Base-by-base conservation (phyloP, 495 filamentous ascomycete species). In the Penicillium dipodomyicola region DNA sequence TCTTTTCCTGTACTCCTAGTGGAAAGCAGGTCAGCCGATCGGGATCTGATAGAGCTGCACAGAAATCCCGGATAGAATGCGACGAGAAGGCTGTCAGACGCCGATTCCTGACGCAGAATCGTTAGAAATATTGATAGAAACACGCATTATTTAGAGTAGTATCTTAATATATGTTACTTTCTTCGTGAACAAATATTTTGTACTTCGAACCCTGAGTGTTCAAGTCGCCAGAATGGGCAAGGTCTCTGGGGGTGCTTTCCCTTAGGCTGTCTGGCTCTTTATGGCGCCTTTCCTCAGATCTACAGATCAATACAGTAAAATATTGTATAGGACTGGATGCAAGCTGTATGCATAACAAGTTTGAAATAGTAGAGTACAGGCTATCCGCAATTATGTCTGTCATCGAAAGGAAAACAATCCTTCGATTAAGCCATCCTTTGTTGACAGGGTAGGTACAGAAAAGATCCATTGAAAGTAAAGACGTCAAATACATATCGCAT, bases 401-500 rank as follows among this genome's bases (percentile, higher is more conserved):
- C 33, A 33, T 27, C 41, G n/a, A 29, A 35, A 23, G 39, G 20
- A 52, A 22, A 22, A 46, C 17, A 40, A 27, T 48, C 55, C 32
- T 20, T 22, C 46, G 33, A 19, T 8, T 30, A 42, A 52, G 14
- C 35, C 50, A 50, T 41, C 49, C 42, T 35, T 39, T 46, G 52
- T 41, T 30, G 45, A 29, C 27, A 41, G 48, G 49, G 49, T 60
- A 60, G 55, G 29, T 54, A 57, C 50, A 59, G 39, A 52, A 46
- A 39, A 46, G 44, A 59, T 66, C 39, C 60, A 65, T 60, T 65
- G 39, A 49, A 42, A 54, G 23, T 54, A 23, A 54, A 54, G 50
- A 48, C 41, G 40, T 60, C 48, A 59, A 60, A 42, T 59, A 65
- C 58, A 67, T 42, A 54, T 62, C 35, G 45, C 56, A 65, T 63